Evolutionary conservation across 768 basidiomycete genomes (phyloP), one percentile per base, ranked within the genome.

Genomic region (Clavulina sp.): DNA sequence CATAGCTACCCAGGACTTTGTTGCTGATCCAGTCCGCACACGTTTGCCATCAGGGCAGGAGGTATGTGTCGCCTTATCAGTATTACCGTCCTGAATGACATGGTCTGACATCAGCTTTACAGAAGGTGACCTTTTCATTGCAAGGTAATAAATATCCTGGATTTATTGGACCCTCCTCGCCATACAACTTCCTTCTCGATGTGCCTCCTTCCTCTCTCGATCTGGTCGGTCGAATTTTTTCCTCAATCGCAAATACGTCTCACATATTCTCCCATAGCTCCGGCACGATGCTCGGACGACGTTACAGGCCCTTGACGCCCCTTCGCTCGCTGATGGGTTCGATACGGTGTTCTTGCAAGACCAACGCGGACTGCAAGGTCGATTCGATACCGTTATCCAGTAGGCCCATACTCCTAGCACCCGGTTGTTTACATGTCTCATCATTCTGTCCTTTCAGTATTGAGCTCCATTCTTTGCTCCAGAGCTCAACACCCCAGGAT

Each of bases 171-270:
- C 74, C 81, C 1, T 73, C 78, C 0, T 85, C 87, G 0, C 71
- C 72, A 5, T 69, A 82, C 44, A 97, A 99, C 61, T 60, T 92
- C 6, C 64, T 93, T 21, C 75, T 79, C 0, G 78, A 75, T 5
- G 74, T 92, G 29, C 84, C 91, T 19, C 57, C 76, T 13, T 74
- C 82, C 2, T 89, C 87, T 1, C 68, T 97, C 1, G 75, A 84
- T 48, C 66, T 93, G 64, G 84, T 91, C 62, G 59, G 72, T 43
- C 28, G 33, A 9, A 7, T n/a, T 41, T 6, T 31, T 28, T 3
- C 44, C 32, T 52, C 21, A 21, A 32, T 19, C 38, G 4, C 13
- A 4, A 21, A 19, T 6, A 52, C 53, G n/a, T n/a, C 18, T 33
- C 13, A 49, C 5, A 4, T n/a, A 33, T 51, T 2, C 38, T 23